These are phyloP conservation scores for Darksidea phi DNA, from an alignment of 495 filamentous ascomycete species.

Conservation along the genomic window DNA sequence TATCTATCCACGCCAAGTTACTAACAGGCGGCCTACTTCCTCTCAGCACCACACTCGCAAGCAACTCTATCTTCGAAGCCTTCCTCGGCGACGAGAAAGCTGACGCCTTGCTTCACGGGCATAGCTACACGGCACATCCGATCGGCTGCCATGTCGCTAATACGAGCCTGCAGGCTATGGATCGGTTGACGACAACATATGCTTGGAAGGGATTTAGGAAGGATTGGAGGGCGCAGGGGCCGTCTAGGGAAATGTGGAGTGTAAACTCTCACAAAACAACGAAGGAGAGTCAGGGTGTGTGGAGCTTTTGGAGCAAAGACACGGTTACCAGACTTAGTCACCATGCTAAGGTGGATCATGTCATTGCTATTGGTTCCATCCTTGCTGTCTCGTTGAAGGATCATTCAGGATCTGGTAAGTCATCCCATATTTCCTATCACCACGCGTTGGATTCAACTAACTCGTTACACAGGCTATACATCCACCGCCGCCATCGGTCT, in stretches of 20 bases:
- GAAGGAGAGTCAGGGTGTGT: slow-evolving; percentile 40
- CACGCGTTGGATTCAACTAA: slow-evolving; percentile 7
- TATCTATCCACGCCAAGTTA: slow-evolving; percentile 75
- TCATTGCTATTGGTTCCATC: slow-evolving; percentile 70
- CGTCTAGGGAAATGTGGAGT: neutral
- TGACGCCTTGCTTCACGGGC: slow-evolving; percentile 72
- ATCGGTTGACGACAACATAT: slow-evolving; percentile 54
- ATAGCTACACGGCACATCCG: slow-evolving; percentile 78
- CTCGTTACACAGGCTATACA: slow-evolving; percentile 57
- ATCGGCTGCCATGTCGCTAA: slow-evolving; percentile 72
- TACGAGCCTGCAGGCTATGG: slow-evolving; percentile 56
- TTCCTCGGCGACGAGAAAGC: slow-evolving; percentile 66
- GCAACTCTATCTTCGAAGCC: slow-evolving; percentile 66
- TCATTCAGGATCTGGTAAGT: slow-evolving; percentile 46
- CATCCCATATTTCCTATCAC: slow-evolving; percentile 29
- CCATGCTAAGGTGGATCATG: slow-evolving; percentile 54
- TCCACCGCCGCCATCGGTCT: slow-evolving; percentile 62
- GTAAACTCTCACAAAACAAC: neutral
- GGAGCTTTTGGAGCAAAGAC: slow-evolving; percentile 66
- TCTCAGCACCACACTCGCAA: slow-evolving; percentile 67
- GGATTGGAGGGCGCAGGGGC: neutral
- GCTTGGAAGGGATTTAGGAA: slow-evolving; percentile 49
- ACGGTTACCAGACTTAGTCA: slow-evolving; percentile 59
- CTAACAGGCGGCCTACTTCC: slow-evolving; percentile 76
- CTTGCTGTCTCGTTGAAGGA: slow-evolving; percentile 62